A percentile compares a stretch with the other conserved stretches of the same genome.
Evolutionary conservation across 345 rosid species (phyloP).

Genomic region (Luvunga scandens): DNA sequence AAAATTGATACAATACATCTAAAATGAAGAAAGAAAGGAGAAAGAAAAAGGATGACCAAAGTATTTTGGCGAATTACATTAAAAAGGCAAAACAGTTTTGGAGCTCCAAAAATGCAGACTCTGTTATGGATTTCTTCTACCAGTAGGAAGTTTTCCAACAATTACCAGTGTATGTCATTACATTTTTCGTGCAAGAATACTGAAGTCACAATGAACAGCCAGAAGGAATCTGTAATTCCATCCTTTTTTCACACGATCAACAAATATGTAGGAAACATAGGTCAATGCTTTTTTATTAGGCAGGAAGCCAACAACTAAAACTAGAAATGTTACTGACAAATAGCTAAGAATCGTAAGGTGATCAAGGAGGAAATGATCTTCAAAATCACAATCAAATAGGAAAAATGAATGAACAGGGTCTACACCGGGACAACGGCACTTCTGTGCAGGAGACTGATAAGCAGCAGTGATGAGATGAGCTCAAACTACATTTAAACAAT

Average conservation of each 20-base stretch:
- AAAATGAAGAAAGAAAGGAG: not conserved
- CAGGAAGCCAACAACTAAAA: not conserved
- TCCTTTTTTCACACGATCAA: not conserved
- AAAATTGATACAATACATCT: not conserved
- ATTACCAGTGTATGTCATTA: not conserved
- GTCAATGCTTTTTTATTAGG: not conserved
- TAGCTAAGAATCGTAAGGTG: not conserved
- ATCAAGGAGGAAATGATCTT: not conserved
- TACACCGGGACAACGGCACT: not conserved
- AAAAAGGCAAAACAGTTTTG: not conserved
- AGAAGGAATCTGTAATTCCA: not conserved
- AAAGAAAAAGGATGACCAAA: not conserved
- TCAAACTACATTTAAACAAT: not conserved
- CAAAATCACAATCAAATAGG: not conserved
- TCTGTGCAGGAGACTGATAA: not conserved
- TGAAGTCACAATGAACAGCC: not conserved
- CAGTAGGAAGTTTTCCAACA: not conserved
- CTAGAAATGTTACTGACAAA: not conserved
- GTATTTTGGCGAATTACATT: not conserved
- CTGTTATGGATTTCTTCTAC: not conserved
- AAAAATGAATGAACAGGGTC: not conserved
- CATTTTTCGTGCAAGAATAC: not conserved
- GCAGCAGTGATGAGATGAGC: not conserved
- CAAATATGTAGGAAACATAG: not conserved
- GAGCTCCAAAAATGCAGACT: not conserved